A percentile compares a stretch with the other conserved stretches of the same genome.
These are phyloP conservation scores for Pleoardoris graminearum DNA, from an alignment of 2,329 filamentous ascomycete genomes.

Conservation along the genomic window DNA sequence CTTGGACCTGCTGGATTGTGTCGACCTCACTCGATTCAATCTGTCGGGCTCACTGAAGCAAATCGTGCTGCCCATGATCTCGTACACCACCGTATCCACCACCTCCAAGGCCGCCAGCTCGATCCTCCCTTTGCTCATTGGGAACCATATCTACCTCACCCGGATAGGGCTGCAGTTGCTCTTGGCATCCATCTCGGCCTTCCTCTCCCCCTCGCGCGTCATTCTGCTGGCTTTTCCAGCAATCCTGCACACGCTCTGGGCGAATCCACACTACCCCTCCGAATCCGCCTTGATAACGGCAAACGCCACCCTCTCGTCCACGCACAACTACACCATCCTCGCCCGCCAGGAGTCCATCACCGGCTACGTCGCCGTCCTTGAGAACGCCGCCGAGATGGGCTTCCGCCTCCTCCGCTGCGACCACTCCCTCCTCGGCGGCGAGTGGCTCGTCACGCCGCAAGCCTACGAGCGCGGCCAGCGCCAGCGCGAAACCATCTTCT, in stretches of 20 bases:
- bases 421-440: conserved; percentile 89
- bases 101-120: conserved; percentile 48
- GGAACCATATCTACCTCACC: conserved; percentile 66
- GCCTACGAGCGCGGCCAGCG: conserved; percentile 49
- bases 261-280: conserved; percentile 74
- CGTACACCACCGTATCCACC: conserved; percentile 66
- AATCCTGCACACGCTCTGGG: conserved; percentile 68
- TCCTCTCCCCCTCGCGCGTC: conserved; percentile 69
- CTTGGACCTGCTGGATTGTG: conserved; percentile 61
- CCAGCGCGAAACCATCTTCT: conserved; percentile 85
- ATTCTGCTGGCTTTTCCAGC: conserved; percentile 71
- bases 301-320: conserved; percentile 64
- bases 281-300: conserved; percentile 62
- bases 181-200: conserved; percentile 66
- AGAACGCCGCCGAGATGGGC: conserved; percentile 65
- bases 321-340: conserved; percentile 72
- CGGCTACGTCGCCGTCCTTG: conserved; percentile 88
- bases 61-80: conserved; percentile 65
- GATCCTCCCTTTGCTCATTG: conserved; percentile 57
- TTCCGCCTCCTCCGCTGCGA: conserved; percentile 89
- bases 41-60: conserved; percentile 64
- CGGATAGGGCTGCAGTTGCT: conserved; percentile 72
- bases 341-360: conserved; percentile 85
- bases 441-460: conserved; percentile 70
- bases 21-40: conserved; percentile 59